phyloP scores from a whole-genome alignment of 148 eudicot genomes.

The Chenopodium quinoa region DNA sequence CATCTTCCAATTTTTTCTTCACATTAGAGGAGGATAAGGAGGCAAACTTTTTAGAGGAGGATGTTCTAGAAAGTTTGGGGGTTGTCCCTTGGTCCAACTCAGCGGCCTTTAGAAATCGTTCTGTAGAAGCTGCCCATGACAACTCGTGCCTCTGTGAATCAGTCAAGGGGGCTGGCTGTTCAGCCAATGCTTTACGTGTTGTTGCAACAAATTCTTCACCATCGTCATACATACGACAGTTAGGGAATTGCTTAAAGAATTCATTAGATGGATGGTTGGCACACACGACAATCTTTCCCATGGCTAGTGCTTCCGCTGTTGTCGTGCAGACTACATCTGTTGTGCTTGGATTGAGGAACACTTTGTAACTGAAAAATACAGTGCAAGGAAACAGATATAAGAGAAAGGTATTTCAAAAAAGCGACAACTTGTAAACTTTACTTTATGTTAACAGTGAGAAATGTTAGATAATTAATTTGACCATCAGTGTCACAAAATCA shows the following conservation, averaged over 20 bases:
- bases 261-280: slow-evolving; percentile 94
- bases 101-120: slow-evolving; percentile 61
- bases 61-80: slow-evolving; percentile 21
- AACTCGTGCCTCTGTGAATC: slow-evolving; percentile 64
- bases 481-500: background rate
- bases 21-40: slow-evolving; percentile 57
- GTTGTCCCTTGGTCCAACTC: slow-evolving; percentile 38
- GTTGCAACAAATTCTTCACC: slow-evolving; percentile 60
- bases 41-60: slow-evolving; percentile 47
- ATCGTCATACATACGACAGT: slow-evolving; percentile 64
- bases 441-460: background rate
- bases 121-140: slow-evolving; percentile 95
- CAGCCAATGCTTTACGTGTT: slow-evolving; percentile 51
- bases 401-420: background rate
- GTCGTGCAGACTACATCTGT: slow-evolving; percentile 98
- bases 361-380: slow-evolving; percentile 66
- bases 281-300: slow-evolving; percentile 93
- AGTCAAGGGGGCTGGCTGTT: slow-evolving; percentile 63
- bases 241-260: slow-evolving; percentile 90
- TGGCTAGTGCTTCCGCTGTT: slow-evolving; percentile 96
- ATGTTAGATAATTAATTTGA: background rate
- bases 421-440: background rate
- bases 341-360: slow-evolving; percentile 94
- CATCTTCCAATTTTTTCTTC: slow-evolving; percentile 58
- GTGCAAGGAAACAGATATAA: slow-evolving; percentile 4